Conservation (phyloP, 352 stramenopile genomes). For the Peronospora farinosa region DNA sequence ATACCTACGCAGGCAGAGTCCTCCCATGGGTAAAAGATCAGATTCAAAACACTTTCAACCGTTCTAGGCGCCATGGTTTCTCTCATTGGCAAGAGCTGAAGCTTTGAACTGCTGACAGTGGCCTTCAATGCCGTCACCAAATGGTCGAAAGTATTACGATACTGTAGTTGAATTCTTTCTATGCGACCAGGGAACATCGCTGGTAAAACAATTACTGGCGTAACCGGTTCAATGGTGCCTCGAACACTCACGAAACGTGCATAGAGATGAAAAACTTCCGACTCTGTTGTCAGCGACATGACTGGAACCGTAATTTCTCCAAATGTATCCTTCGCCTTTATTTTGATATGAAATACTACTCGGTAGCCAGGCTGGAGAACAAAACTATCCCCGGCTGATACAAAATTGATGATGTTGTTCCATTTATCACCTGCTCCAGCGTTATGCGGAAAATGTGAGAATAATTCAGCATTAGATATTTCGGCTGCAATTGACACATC, state of each 20-base stretch:
- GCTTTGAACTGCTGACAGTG: constrained; percentile 12
- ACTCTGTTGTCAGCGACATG: constrained; percentile 31
- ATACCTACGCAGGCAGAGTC: constrained; percentile 22
- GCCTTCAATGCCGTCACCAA: constrained; percentile 19
- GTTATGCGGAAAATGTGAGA: background rate
- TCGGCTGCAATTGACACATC: constrained; percentile 21
- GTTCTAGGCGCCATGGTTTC: constrained; percentile 12
- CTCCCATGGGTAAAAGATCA: constrained; percentile 33
- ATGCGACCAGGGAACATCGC: constrained; percentile 35
- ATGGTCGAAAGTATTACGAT: constrained; percentile 42
- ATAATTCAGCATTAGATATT: constrained; percentile 4
- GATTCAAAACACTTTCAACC: constrained; percentile 22
- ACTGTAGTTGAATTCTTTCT: constrained; percentile 29
- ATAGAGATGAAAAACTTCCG: constrained; percentile 38
- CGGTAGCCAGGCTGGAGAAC: constrained; percentile 27
- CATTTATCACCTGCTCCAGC: background rate
- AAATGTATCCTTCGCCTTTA: constrained; percentile 20
- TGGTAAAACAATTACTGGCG: constrained; percentile 23
- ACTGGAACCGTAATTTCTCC: constrained; percentile 30
- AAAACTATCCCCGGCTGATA: constrained; percentile 19
- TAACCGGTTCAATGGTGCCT: constrained; percentile 30
- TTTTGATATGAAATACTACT: constrained; percentile 23
- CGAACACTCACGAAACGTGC: constrained; percentile 27
- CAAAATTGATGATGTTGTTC: background rate
- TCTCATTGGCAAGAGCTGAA: constrained; percentile 23